A percentile compares a stretch with the other conserved stretches of the same genome.
Evolutionary conservation across 225 moss, liverwort and hornwort species (phyloP).

Genomic region (Straminergon stramineum): DNA sequence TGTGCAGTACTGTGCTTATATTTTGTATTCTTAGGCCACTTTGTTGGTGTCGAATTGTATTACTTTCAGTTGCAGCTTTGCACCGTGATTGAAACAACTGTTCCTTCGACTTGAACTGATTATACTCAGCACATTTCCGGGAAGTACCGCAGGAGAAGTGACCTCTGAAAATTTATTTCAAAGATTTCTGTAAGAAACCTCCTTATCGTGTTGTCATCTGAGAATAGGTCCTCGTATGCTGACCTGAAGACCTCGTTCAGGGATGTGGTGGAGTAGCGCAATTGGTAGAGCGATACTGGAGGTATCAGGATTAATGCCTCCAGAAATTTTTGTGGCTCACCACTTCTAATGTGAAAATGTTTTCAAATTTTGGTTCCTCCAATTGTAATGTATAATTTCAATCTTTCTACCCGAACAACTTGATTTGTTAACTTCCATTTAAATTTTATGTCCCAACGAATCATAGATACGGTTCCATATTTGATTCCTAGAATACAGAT

Average conservation of each 20-base stretch:
- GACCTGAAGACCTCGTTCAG: not conserved
- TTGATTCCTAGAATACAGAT: not conserved
- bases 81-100: not conserved
- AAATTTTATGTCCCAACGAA: too few relatives aligned
- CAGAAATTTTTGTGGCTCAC: not conserved
- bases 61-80: not conserved
- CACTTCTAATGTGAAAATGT: not conserved
- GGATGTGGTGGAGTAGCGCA: not conserved
- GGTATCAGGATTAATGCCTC: not conserved
- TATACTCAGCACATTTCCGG: too few relatives aligned
- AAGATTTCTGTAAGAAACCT: not conserved
- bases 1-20: not conserved
- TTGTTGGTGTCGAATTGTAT: not conserved
- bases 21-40: not conserved
- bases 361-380: not conserved
- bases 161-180: not conserved
- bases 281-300: not conserved
- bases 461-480: not conserved
- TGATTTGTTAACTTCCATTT: not conserved
- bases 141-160: too few relatives aligned
- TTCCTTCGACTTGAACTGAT: not conserved
- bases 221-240: not conserved
- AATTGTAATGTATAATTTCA: not conserved
- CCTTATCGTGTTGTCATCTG: too few relatives aligned
- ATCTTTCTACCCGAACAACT: not conserved